Conservation (phyloP, 345 rosid species). For the Corchorus olitorius region DNA sequence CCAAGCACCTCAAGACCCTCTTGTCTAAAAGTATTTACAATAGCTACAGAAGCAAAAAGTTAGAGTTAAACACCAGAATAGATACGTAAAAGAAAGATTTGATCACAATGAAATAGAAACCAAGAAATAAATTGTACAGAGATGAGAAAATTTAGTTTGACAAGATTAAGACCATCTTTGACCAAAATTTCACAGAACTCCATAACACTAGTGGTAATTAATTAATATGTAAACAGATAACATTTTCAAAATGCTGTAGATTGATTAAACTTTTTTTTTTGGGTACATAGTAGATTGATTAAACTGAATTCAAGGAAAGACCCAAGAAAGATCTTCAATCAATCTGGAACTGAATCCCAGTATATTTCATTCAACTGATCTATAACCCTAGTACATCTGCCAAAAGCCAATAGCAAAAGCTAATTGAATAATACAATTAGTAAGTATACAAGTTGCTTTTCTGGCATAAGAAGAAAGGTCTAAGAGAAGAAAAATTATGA, state of each 20-base stretch:
- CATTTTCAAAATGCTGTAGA: neutral
- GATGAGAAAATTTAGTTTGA: neutral
- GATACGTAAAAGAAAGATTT: neutral
- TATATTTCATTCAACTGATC: neutral
- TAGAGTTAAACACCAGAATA: conserved; percentile 26
- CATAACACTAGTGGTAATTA: neutral
- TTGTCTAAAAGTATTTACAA: conserved; percentile 75
- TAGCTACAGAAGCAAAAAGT: conserved; percentile 49
- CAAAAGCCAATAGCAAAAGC: neutral
- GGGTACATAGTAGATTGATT: neutral
- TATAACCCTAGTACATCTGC: neutral
- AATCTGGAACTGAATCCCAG: neutral
- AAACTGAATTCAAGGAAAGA: neutral
- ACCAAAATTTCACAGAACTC: neutral
- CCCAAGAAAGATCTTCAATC: neutral
- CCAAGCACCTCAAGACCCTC: conserved; percentile 97
- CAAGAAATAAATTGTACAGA: neutral
- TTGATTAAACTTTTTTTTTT: conserved; percentile 13
- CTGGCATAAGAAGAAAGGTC: neutral
- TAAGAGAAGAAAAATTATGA: conserved; percentile 1
- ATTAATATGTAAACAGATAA: neutral
- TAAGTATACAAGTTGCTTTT: neutral
- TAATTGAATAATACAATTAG: conserved; percentile 4
- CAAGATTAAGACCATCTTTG: neutral
- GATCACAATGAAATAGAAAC: neutral